Conservation (phyloP, 129 eudicot genomes). For the Helianthus tuberosus region DNA sequence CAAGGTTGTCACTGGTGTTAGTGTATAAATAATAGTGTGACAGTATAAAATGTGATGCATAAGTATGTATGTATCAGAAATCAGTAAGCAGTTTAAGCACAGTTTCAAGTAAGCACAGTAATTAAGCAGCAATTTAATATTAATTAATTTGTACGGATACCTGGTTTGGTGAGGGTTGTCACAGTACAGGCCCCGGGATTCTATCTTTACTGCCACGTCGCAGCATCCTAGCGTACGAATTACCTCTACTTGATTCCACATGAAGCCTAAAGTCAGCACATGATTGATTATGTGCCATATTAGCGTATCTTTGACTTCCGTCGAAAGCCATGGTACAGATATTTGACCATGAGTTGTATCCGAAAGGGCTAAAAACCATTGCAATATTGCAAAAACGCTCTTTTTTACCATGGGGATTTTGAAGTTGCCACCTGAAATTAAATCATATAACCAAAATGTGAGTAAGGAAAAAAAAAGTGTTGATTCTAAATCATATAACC, state of each 20-base stretch:
- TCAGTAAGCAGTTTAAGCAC: too few species aligned
- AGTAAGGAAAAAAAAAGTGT: too few species aligned
- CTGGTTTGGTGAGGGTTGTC: too few species aligned
- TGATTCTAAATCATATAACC: too few species aligned
- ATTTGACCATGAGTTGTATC: constrained; percentile 40
- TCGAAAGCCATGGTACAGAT: constrained; percentile 29
- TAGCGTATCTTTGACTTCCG: constrained; percentile 24
- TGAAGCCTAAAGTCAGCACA: constrained; percentile 29
- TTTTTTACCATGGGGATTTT: constrained; percentile 27
- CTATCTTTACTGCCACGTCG: constrained; percentile 27
- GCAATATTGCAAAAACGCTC: constrained; percentile 23
- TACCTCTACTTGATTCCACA: constrained; percentile 24
- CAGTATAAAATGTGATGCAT: too few species aligned
- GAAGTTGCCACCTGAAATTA: constrained; percentile 57
- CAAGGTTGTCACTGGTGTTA: too few species aligned
- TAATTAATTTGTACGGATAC: too few species aligned
- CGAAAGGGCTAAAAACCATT: constrained; percentile 26
- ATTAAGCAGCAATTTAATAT: too few species aligned
- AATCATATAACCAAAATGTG: neutral
- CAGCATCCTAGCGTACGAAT: constrained; percentile 35
- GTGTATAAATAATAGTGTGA: too few species aligned
- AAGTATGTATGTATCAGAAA: too few species aligned
- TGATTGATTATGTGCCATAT: constrained; percentile 8
- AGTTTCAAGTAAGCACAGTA: too few species aligned
- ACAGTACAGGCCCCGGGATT: neutral